Conservation (phyloP, 768 basidiomycete species). For the Xerocomellus intermedius region DNA sequence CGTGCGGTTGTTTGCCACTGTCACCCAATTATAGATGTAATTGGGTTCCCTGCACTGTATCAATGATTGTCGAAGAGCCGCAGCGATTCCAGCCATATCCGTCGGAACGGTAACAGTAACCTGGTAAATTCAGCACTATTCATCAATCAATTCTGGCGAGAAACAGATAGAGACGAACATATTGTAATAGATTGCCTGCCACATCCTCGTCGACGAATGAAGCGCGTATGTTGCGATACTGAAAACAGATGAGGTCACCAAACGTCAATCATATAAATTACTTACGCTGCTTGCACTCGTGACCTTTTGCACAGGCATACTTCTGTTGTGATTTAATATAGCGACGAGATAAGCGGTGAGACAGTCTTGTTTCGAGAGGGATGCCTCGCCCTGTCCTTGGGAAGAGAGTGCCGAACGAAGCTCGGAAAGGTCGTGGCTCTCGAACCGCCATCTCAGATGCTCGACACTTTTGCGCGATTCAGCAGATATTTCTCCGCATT, state of each 20-base stretch:
- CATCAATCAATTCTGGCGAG: not conserved
- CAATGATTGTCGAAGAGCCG: conserved; percentile 16
- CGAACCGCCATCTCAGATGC: conserved; percentile 17
- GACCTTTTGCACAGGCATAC: conserved; percentile 14
- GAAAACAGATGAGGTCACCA: not conserved
- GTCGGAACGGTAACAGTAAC: conserved; percentile 12
- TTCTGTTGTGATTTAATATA: conserved; percentile 19
- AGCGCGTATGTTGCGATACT: conserved; percentile 22
- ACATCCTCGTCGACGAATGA: conserved; percentile 17
- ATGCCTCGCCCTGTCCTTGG: not conserved
- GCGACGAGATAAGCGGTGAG: conserved; percentile 29
- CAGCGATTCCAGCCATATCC: conserved; percentile 20
- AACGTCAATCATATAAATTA: not conserved
- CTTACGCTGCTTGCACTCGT: conserved; percentile 32
- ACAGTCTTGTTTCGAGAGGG: conserved; percentile 31
- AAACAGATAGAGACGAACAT: conserved; percentile 12
- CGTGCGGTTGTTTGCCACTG: conserved; percentile 19
- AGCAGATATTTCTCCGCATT: conserved; percentile 15
- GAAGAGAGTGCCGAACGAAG: conserved; percentile 15
- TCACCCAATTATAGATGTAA: conserved; percentile 19
- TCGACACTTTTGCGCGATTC: conserved; percentile 10
- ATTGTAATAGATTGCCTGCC: conserved; percentile 20
- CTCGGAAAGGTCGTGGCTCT: conserved; percentile 7
- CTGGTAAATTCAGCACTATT: not conserved
- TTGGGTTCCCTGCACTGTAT: conserved; percentile 11